Base-by-base conservation (phyloP, 164 flowering plant species). In the Vitis labrusca region DNA sequence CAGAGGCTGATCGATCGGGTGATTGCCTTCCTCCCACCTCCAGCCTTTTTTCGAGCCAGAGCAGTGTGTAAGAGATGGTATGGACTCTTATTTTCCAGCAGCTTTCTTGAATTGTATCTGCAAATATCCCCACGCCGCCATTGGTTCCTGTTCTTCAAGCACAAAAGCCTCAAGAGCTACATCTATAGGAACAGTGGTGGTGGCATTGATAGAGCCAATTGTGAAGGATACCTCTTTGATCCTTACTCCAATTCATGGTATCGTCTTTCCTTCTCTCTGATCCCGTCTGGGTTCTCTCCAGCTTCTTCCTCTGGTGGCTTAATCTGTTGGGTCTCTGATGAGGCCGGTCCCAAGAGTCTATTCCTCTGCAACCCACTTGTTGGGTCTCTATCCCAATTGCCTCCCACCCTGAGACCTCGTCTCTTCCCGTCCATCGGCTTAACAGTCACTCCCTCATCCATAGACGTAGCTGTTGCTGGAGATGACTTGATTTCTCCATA, bases 41-140 rank as follows among this genome's bases (percentile, higher is more conserved):
- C 97, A 0, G 92, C 94, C 59, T 91, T 92, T 72, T 91, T 92
- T 67, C 77, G 93, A 17, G 76, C 88, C 3, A 89, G 99, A 15
- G 81, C 84, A 1, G 98, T 94, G 49, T 92, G 97, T 70, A 92
- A 92, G 72, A 77, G 97, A 60, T 94, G 92, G 91, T 92, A 90
- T 65, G 71, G 63, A n/a, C 98, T 94, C 70, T 59, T 92, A 3
- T 92, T 86, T 71, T 92, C 97, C 73, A 71, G 67, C 73, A 29
- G 62, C 76, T 94, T 92, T 72, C 92, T 91, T 32, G 84, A 88
- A 68, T 58, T 88, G 27, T 85, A 87, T 73, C 75, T 91, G 52
- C 83, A 79, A 23, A 23, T 86, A 8, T 82, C 90, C 2, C 93
- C 86, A 0, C 78, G 69, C 55, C 85, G 67, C 73, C 82, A 79